phyloP scores from a whole-genome alignment of 176 grass and related monocot species.

The Oryza glumipatula region DNA sequence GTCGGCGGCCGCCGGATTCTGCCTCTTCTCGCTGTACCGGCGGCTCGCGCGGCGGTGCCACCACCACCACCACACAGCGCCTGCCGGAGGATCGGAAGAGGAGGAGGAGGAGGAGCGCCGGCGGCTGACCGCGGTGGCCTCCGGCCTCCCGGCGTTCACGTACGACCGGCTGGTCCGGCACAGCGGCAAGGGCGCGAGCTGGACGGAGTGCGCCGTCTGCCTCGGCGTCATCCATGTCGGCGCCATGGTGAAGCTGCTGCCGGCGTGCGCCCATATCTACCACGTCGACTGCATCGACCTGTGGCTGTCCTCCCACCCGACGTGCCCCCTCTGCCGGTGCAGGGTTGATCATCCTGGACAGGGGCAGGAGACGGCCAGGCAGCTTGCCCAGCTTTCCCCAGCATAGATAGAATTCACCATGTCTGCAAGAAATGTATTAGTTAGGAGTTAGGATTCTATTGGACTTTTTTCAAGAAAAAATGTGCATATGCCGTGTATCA shows the following conservation, averaged over 20 bases:
- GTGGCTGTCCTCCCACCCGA: constrained; percentile 37
- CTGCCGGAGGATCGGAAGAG: neutral
- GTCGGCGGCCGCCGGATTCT: constrained; percentile 17
- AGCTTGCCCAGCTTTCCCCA: constrained; percentile 12
- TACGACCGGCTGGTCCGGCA: constrained; percentile 48
- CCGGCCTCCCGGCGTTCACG: constrained; percentile 35
- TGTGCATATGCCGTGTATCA: neutral
- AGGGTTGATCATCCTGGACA: neutral
- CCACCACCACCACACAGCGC: no score
- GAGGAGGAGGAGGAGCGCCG: constrained; percentile 7
- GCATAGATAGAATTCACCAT: constrained; percentile 24
- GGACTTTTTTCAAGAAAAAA: neutral
- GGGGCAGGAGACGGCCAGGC: neutral
- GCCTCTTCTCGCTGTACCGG: constrained; percentile 44
- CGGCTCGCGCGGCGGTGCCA: constrained; percentile 12
- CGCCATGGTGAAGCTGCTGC: constrained; percentile 56
- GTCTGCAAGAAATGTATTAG: constrained; percentile 8
- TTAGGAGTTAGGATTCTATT: neutral
- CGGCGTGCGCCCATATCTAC: constrained; percentile 46
- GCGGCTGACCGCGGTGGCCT: neutral
- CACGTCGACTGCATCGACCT: constrained; percentile 54
- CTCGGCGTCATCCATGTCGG: constrained; percentile 47
- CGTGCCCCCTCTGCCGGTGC: constrained; percentile 53
- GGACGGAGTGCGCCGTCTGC: constrained; percentile 49
- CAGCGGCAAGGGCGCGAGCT: constrained; percentile 43